These are phyloP conservation scores for Acanthamoeba triangularis DNA, from an alignment of 208 protist genomes.

Conservation along the genomic window DNA sequence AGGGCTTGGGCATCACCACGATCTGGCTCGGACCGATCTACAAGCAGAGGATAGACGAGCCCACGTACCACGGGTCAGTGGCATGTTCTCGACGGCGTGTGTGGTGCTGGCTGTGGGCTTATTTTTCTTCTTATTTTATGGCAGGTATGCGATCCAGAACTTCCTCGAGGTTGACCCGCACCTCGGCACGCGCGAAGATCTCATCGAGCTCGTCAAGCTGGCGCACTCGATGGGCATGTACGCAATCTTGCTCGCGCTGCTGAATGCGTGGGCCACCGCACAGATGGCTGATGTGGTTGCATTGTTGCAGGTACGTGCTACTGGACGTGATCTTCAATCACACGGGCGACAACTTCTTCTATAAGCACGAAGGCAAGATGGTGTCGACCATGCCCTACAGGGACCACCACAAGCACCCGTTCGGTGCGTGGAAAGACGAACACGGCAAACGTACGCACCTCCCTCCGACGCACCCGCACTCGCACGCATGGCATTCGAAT, in stretches of 20 bases:
- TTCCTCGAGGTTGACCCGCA: constrained; percentile 37
- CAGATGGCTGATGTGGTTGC: background rate
- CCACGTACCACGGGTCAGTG: constrained; percentile 9
- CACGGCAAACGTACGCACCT: background rate
- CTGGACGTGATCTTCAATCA: constrained; percentile 54
- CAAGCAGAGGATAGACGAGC: constrained; percentile 37
- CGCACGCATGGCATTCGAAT: background rate
- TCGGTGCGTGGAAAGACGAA: constrained; percentile 42
- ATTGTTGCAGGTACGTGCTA: background rate
- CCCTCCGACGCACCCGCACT: background rate
- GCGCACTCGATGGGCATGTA: constrained; percentile 33
- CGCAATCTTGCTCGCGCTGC: background rate
- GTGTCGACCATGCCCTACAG: constrained; percentile 30
- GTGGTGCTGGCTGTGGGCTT: too few relatives aligned
- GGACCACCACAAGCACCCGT: background rate
- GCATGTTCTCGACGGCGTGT: background rate
- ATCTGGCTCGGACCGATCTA: constrained; percentile 52
- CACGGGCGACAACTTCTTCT: constrained; percentile 61
- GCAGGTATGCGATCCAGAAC: constrained; percentile 43
- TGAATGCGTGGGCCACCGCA: background rate
- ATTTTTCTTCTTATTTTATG: too few relatives aligned
- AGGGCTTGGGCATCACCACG: constrained; percentile 2
- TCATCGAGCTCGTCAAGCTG: background rate
- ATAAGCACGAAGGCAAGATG: constrained; percentile 29
- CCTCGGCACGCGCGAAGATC: constrained; percentile 9